Base-by-base conservation (phyloP, 2,329 filamentous ascomycete species). In the Trichophyton rubrum region DNA sequence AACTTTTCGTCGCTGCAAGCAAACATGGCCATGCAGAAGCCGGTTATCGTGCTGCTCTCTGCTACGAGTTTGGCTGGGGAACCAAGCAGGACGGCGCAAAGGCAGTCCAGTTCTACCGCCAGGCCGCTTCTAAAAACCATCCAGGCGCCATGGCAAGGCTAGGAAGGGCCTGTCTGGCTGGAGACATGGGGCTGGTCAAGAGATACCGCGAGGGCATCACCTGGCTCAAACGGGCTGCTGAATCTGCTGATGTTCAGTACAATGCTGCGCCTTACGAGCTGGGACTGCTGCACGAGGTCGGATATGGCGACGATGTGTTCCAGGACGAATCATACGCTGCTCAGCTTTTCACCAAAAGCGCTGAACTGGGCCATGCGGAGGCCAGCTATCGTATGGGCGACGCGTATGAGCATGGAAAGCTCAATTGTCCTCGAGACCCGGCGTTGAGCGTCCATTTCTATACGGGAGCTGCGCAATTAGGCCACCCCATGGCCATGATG, bases 21-120 rank as follows among this genome's bases (percentile, higher is more conserved):
- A 99, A 97, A 76, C 93, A 96, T 75, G 93, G 93, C 35, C 93
- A 99, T 73, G 90, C 93, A 56, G 93, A 99, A 77, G 93, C 93
- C 61, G 91, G 87, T 40, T 99, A 96, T 74, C 88, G 93, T 60
- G 87, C 92, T 59, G 93, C 88, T 15, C 80, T 99, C 60, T 96
- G 91, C 77, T 97, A 97, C 76, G 93, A 99, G 73, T 97, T 96
- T 74, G 93, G 91, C 64, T 99, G 93, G 93, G 93, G 93, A 45
- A 95, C 87, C 68, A 85, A 90, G 61, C 90, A 90, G 69, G 90
- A 96, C 69, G 87, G 88, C 61, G 84, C 87, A 57, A 96, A 96
- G 75, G 92, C 93, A 49, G 88, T 95, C 1, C 91, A 97, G 71
- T 99, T 93, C 72, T 88, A 96, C 70, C 86, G 92, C 60, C 86